Evolutionary conservation across 805 yeast genomes (phyloP), one percentile per base, ranked within the genome.

Genomic region (Schizosaccharomyces osmophilus): DNA sequence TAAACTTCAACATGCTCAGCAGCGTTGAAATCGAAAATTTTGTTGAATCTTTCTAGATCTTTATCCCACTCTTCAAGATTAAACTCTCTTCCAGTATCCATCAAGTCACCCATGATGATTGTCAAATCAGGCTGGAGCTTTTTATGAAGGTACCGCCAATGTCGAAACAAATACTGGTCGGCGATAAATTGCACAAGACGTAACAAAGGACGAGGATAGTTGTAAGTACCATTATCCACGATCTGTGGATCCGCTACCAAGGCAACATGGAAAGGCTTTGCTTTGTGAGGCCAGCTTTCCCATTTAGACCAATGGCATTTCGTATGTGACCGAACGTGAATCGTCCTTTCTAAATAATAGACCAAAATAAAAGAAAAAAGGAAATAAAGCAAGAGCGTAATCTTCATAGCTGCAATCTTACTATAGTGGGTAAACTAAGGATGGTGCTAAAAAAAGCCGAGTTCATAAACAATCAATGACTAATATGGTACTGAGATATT

Each of bases 61-160:
- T 75, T 72, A 62, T 79, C 71, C 94, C 95, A 87, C 9, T 65
- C 68, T 42, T 77, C 77, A 64, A 79, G 81, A 48, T 78, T 79
- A 90, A 95, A 88, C 62, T 83, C 83, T 63, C 98, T 76, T 0
- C 97, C 97, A 13, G 97, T 97, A 72, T 93, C 98, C 69, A 90
- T 85, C 66, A 90, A 71, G 69, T 93, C 98, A 2, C 98, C 98
- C 32, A 93, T 72, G 69, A 87, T 90, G 4, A 90, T 71, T 4
- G 82, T 80, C 1, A 84, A 74, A 67, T 88, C 84, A 0, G 97
- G 96, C 43, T 80, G 79, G 61, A 93, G 75, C 2, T 72, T 64
- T 6, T 72, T 64, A 64, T 84, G 83, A 48, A 83, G 71, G 63
- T 74, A 74, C 66, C 79, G 77, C 77, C 86, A 81, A 69, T 90